Percentiles rank a stretch among this genome's conserved stretches.
Conservation (phyloP, 306 rosid species). For the Cucurbita moschata region DNA sequence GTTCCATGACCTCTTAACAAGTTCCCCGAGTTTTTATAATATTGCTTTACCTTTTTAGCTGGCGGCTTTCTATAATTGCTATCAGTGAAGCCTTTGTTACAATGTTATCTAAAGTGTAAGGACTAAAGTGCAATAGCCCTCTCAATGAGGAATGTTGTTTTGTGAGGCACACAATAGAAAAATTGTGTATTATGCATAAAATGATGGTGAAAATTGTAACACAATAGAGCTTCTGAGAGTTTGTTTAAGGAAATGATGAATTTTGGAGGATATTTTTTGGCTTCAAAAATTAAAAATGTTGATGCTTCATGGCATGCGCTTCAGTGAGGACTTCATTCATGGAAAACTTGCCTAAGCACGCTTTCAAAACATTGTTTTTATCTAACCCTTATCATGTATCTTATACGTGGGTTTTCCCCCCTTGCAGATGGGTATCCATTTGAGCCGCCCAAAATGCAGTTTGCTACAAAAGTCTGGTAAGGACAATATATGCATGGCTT, state of each 20-base stretch:
- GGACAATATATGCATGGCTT: not conserved
- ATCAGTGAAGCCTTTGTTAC: not conserved
- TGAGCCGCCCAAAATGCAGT: constrained; percentile 95
- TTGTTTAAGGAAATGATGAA: not conserved
- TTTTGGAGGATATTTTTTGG: not conserved
- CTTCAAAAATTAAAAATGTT: not conserved
- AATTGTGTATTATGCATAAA: too few relatives aligned
- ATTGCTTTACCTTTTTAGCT: not conserved
- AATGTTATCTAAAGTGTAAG: not conserved
- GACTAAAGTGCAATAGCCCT: not conserved
- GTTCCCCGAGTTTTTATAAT: not conserved
- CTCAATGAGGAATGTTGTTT: not conserved
- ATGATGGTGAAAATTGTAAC: not conserved
- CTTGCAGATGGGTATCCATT: constrained; percentile 90
- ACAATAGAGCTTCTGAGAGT: not conserved
- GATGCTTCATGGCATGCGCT: not conserved
- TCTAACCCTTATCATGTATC: constrained; percentile 1
- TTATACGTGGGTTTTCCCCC: not conserved
- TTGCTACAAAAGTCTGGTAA: constrained; percentile 89
- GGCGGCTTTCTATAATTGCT: not conserved
- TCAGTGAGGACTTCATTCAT: not conserved
- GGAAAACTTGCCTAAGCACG: not conserved
- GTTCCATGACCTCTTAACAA: not conserved
- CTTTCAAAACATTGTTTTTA: not conserved
- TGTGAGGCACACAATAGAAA: not conserved